Conservation (phyloP, 2,329 filamentous ascomycete genomes). For the Scedosporium aurantiacum region DNA sequence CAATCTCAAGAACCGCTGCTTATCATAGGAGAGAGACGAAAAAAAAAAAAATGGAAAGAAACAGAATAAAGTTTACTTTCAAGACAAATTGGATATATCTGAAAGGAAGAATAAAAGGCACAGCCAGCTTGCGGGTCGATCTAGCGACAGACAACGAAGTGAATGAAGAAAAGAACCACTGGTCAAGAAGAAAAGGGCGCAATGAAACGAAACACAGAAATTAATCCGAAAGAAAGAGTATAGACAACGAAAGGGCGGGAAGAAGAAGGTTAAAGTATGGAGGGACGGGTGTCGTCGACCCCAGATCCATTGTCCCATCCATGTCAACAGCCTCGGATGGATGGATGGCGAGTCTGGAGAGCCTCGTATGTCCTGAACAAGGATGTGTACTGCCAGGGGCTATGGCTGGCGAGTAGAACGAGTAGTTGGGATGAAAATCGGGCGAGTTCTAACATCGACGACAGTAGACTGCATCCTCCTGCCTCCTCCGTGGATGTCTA, state of each 20-base stretch:
- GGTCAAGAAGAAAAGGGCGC: background rate
- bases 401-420: background rate
- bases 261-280: background rate
- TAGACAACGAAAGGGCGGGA: background rate
- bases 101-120: background rate
- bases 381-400: no score
- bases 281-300: background rate
- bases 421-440: background rate
- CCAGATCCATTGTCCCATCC: no score
- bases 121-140: conserved; percentile 2
- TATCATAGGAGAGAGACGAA: background rate
- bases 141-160: background rate
- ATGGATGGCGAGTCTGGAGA: no score
- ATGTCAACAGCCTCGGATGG: no score
- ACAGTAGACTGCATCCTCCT: no score
- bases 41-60: background rate
- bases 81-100: background rate
- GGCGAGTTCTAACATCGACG: background rate
- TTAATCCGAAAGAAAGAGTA: background rate
- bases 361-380: no score
- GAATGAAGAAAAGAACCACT: background rate
- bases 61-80: no score
- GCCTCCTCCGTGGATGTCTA: no score
- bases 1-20: background rate
- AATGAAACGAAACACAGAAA: background rate